Base-by-base conservation (phyloP, 768 basidiomycete species). In the Galerina marginata region DNA sequence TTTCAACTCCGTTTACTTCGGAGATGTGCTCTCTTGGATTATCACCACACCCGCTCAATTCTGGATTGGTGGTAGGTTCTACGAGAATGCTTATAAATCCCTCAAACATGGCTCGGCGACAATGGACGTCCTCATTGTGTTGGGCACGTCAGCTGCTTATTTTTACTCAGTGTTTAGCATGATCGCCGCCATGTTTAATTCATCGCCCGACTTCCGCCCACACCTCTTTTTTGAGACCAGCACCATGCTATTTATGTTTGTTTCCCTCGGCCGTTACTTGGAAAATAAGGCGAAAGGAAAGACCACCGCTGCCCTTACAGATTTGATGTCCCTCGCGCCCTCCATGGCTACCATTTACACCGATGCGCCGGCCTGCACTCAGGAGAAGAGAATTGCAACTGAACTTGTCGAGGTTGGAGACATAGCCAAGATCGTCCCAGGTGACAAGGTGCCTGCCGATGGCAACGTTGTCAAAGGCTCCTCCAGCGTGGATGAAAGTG, bases 251-350 rank as follows among this genome's bases (percentile, higher is more conserved):
- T 90, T 99, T 83, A 92, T 90, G 79, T 99, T 99, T 73, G 91
- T 99, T 67, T 96, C 94, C 2, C 85, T 99, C 12, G 97, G 97
- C 4, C 88, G 97, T 25, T 97, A 90, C 76, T 84, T 99, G 50
- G 97, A 99, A 78, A 99, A 99, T 76, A 86, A 89, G 57, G 97
- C 97, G 48, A 99, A 99, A 75, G 96, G 97, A 33, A 93, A 92
- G 76, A 99, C 97, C 2, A 95, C 94, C 44, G 95, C 95, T 1
- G 97, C 97, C 2, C 83, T 99, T 29, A 97, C 95, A 3, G 96
- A 98, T 71, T 85, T 99, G 54, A 97, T 99, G 92, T 86, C 93
- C 20, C 90, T 99, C 43, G 83, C 96, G 0, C 97, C 97, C 2
- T 90, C 93, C 5, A 97, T 96, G 86, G 95, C 96, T 12, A 96